Evolutionary conservation across 345 rosid genomes (phyloP), one percentile per base, ranked within the genome.

Genomic region (Pistacia vera): DNA sequence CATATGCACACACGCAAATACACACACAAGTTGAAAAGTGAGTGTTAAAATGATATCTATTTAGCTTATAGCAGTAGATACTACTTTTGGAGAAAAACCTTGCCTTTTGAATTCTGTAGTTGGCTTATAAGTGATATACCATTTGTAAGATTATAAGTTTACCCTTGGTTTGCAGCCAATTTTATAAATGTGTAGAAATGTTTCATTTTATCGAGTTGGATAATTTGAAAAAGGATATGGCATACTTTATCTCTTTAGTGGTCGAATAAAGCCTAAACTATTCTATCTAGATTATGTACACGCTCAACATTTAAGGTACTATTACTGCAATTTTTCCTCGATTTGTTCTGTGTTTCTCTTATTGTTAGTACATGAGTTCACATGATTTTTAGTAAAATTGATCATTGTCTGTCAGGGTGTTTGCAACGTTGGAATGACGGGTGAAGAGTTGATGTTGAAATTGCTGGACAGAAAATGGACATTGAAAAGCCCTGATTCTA

Each of bases 401-500:
- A 35, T 51, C 46, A 5, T 48, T 51, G 66, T 67, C 72, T 75
- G 51, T 54, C 71, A 91, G 98, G 73, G 71, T 9, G 70, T 64
- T 52, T 38, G 87, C 41, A 77, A 66, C 11, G 65, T 81, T 17
- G 77, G 83, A 80, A 59, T 70, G 60, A 81, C 70, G 7, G 80
- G 82, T 28, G 79, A 80, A 71, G 85, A 83, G 63, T 78, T 82
- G 58, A 11, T 85, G 63, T 74, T 83, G 5, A 88, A 77, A 71
- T 75, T 95, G 82, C 94, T 93, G 12, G 84, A 87, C 58, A 85
- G 98, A 69, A 91, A 75, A 72, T 93, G 98, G 98, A 81, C 87
- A 71, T 74, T 93, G 78, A 83, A 4, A 3, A 77, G 61, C n/a
- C 94, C 97, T 4, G 91, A 87, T 75, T 63, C 94, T n/a, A 75